Conservation (phyloP, 1,284 basidiomycete species). For the Fomitopsis pinicola region DNA sequence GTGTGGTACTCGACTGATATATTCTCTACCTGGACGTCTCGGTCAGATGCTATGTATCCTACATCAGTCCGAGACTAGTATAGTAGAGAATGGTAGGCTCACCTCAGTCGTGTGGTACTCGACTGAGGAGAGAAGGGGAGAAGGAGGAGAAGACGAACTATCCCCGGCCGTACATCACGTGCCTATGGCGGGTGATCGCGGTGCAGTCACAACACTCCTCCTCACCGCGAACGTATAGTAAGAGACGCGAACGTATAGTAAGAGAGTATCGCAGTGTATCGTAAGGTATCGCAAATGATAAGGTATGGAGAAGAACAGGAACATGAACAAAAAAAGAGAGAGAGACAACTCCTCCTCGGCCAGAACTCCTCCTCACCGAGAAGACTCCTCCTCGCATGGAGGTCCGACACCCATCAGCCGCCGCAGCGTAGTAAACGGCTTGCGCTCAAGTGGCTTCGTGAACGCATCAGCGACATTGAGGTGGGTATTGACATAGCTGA, state of each 20-base stretch:
- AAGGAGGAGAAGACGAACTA: no score
- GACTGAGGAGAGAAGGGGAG: neutral
- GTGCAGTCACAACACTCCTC: conserved; percentile 4
- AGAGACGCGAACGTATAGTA: neutral
- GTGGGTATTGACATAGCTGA: conserved; percentile 5
- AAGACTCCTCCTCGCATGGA: conserved; percentile 14
- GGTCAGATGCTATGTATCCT: no score
- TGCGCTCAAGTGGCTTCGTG: conserved; percentile 12
- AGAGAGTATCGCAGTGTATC: neutral
- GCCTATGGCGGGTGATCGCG: neutral
- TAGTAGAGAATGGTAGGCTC: no score
- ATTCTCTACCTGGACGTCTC: no score
- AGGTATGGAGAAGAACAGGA: no score
- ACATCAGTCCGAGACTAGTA: no score
- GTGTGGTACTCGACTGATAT: no score
- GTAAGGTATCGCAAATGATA: no score
- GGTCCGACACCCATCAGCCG: conserved; percentile 5
- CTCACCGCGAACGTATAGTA: conserved; percentile 1
- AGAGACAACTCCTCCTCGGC: neutral
- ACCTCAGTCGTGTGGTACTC: conserved; percentile 6
- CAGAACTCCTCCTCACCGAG: conserved; percentile 1
- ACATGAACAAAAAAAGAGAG: no score
- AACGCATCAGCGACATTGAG: conserved; percentile 15
- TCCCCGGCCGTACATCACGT: neutral
- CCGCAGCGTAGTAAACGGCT: conserved; percentile 2